phyloP scores from a whole-genome alignment of 108 stramenopile genomes.

The Stephanodiscus triporus region DNA sequence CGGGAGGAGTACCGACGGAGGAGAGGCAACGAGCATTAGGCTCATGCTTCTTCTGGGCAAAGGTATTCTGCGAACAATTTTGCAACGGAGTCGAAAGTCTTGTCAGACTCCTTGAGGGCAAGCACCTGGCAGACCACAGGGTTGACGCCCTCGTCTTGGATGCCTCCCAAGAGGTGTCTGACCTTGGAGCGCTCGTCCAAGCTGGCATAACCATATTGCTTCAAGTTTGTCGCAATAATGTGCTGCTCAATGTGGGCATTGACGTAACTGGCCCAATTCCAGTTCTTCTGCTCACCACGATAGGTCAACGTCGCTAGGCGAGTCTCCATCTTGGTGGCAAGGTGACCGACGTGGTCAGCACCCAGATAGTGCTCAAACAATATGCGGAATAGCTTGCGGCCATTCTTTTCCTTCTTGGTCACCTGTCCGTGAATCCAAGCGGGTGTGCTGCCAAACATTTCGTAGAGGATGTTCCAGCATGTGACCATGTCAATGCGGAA shows the following conservation, averaged over 20 bases:
- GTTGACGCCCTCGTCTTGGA: background rate
- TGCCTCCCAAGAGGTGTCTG: background rate
- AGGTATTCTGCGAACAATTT: too few relatives aligned
- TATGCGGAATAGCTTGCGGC: background rate
- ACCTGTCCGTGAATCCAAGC: background rate
- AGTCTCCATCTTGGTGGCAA: background rate
- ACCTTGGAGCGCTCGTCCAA: constrained; percentile 12
- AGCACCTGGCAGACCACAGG: too few relatives aligned
- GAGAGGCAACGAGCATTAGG: too few relatives aligned
- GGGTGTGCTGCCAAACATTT: background rate
- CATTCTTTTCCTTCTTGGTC: background rate
- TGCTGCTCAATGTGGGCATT: constrained; percentile 10
- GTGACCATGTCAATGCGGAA: background rate
- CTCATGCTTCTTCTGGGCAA: too few relatives aligned
- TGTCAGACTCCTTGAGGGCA: too few relatives aligned
- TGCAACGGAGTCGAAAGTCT: too few relatives aligned
- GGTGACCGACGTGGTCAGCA: background rate
- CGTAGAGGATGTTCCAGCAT: background rate
- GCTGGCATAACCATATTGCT: constrained; percentile 9
- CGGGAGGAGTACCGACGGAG: too few relatives aligned
- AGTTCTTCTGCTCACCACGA: background rate
- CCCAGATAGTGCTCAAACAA: constrained; percentile 4
- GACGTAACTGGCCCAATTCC: background rate
- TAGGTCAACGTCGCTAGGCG: background rate
- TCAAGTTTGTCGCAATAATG: constrained; percentile 3